A percentile compares a stretch with the other conserved stretches of the same genome.
phyloP scores from a whole-genome alignment of 2,329 filamentous ascomycete genomes.

The Microcera coccophila region DNA sequence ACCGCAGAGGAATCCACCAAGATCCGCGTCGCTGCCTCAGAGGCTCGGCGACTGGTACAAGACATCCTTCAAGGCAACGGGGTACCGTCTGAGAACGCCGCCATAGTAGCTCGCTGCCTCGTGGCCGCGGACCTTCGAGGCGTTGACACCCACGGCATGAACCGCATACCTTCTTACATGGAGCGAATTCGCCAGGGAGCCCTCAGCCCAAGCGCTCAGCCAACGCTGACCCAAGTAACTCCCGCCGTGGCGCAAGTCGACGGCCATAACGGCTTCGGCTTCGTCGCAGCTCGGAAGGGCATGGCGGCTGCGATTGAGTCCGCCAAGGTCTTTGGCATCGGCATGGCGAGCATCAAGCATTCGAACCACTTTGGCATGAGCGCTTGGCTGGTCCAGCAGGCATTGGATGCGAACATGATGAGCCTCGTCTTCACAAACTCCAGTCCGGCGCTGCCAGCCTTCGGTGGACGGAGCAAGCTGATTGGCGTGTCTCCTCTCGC shows the following conservation, averaged over 20 bases:
- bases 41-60: constrained; percentile 47
- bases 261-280: constrained; percentile 71
- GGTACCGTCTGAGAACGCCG: constrained; percentile 55
- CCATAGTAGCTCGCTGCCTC: constrained; percentile 62
- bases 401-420: constrained; percentile 68
- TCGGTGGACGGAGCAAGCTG: constrained; percentile 64
- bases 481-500: constrained; percentile 72
- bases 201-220: constrained; percentile 57
- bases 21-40: constrained; percentile 36
- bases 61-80: constrained; percentile 58
- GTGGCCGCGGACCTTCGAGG: constrained; percentile 73
- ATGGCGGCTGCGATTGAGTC: constrained; percentile 66
- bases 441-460: constrained; percentile 67
- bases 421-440: constrained; percentile 68
- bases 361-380: constrained; percentile 83
- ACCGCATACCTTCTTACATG: constrained; percentile 75
- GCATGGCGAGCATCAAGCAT: constrained; percentile 70
- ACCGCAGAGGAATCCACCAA: constrained; percentile 14
- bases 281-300: constrained; percentile 62
- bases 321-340: constrained; percentile 63
- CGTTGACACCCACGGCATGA: constrained; percentile 74
- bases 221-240: constrained; percentile 58
- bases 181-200: constrained; percentile 66
- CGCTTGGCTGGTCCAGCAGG: constrained; percentile 76
- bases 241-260: constrained; percentile 67